Percentiles rank a stretch among this genome's conserved stretches.
These are phyloP conservation scores for Dysphania ambrosioides DNA, from an alignment of 148 eudicot genomes.

Conservation along the genomic window DNA sequence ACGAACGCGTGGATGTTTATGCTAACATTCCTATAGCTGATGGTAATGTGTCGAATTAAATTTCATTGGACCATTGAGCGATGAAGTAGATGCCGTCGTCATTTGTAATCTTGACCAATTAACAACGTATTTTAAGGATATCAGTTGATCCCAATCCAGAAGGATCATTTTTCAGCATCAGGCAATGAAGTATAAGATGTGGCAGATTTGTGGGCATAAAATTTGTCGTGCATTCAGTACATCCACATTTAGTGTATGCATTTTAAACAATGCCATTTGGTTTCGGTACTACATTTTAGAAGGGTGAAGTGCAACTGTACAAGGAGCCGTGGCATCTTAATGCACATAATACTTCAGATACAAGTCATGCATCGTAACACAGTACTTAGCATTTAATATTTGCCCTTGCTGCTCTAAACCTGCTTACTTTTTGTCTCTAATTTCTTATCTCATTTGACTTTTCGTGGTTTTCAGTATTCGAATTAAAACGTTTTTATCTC, in stretches of 20 bases:
- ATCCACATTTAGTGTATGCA: not conserved
- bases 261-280: not conserved
- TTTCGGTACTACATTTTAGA: not conserved
- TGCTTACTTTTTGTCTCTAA: no score
- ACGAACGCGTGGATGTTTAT: not conserved
- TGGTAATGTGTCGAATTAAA: not conserved
- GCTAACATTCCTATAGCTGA: slow-evolving; percentile 7
- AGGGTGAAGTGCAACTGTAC: not conserved
- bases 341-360: not conserved
- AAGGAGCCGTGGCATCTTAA: not conserved
- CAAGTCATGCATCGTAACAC: no score
- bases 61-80: not conserved
- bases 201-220: not conserved
- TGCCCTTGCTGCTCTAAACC: no score
- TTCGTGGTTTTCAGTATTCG: no score
- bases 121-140: not conserved
- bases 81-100: not conserved
- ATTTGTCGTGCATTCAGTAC: not conserved
- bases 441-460: no score
- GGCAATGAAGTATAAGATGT: slow-evolving; percentile 6
- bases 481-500: no score
- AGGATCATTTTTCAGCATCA: not conserved
- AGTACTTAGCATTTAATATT: not conserved
- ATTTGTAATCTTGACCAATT: not conserved
- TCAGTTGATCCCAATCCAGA: not conserved